Conservation (phyloP, 208 protist genomes). For the Endotrypanum monterogeii region DNA sequence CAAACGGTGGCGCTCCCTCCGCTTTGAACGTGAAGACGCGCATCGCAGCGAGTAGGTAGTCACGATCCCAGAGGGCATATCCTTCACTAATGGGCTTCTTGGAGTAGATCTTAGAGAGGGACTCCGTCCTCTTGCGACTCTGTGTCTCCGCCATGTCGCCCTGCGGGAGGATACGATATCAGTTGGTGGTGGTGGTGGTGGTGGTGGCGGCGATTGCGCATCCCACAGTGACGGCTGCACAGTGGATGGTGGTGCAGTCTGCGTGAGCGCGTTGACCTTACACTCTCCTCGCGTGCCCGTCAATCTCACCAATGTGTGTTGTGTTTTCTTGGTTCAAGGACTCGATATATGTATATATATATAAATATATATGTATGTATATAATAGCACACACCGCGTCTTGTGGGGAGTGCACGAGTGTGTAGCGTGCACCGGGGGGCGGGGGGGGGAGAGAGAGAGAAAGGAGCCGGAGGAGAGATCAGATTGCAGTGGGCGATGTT, state of each 20-base stretch:
- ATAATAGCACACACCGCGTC: too few relatives aligned
- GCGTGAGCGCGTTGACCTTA: too few relatives aligned
- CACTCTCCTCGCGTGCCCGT: too few relatives aligned
- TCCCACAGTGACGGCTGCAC: too few relatives aligned
- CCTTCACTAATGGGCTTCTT: constrained; percentile 88
- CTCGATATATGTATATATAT: too few relatives aligned
- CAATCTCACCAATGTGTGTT: too few relatives aligned
- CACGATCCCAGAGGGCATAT: constrained; percentile 88
- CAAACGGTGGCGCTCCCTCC: constrained; percentile 85
- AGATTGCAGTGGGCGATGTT: too few relatives aligned
- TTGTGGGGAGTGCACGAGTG: too few relatives aligned
- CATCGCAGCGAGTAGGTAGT: constrained; percentile 86
- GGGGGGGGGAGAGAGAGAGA: neutral
- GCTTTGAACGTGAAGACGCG: constrained; percentile 90
- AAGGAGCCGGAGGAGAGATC: neutral
- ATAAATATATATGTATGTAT: too few relatives aligned
- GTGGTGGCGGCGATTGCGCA: neutral
- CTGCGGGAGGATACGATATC: neutral
- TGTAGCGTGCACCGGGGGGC: neutral
- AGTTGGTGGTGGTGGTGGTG: neutral
- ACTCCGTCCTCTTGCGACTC: constrained; percentile 82
- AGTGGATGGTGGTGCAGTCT: too few relatives aligned
- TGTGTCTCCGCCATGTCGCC: constrained; percentile 47
- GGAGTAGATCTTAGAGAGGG: constrained; percentile 84
- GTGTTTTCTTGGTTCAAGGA: too few relatives aligned